Conservation (phyloP, 148 eudicot species). For the Vaccinium corymbosum region DNA sequence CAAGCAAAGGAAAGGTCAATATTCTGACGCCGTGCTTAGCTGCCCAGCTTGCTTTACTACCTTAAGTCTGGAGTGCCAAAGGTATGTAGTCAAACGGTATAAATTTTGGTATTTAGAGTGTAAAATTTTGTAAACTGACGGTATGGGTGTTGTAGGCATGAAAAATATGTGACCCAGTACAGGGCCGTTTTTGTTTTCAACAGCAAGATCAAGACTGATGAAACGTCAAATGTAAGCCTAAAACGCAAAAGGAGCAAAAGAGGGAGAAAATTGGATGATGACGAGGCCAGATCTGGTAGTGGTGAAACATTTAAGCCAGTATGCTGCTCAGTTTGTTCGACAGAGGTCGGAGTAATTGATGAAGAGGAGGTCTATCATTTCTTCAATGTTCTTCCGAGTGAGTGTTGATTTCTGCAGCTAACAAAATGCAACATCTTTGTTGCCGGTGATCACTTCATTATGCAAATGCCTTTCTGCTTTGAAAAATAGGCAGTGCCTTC, state of each 20-base stretch:
- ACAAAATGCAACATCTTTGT: background rate
- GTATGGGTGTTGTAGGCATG: conserved; percentile 50
- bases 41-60: conserved; percentile 98
- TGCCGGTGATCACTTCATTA: background rate
- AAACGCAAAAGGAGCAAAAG: conserved; percentile 50
- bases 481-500: background rate
- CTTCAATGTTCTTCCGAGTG: conserved; percentile 79
- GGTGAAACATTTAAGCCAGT: conserved; percentile 48
- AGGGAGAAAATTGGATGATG: conserved; percentile 20
- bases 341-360: conserved; percentile 83
- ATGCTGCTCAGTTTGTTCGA: conserved; percentile 74
- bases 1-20: conserved; percentile 54
- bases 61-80: conserved; percentile 69
- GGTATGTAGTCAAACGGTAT: conserved; percentile 35
- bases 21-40: conserved; percentile 86
- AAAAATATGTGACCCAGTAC: conserved; percentile 67
- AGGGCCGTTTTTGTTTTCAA: conserved; percentile 75
- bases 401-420: conserved; percentile 34
- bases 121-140: background rate
- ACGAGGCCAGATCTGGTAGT: conserved; percentile 24
- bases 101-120: background rate
- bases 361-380: conserved; percentile 93
- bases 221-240: conserved; percentile 28
- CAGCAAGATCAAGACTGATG: conserved; percentile 50
- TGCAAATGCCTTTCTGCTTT: background rate